Evolutionary conservation across 495 filamentous ascomycete genomes (phyloP), one percentile per base, ranked within the genome.

Genomic region (Choiromyces venosus): DNA sequence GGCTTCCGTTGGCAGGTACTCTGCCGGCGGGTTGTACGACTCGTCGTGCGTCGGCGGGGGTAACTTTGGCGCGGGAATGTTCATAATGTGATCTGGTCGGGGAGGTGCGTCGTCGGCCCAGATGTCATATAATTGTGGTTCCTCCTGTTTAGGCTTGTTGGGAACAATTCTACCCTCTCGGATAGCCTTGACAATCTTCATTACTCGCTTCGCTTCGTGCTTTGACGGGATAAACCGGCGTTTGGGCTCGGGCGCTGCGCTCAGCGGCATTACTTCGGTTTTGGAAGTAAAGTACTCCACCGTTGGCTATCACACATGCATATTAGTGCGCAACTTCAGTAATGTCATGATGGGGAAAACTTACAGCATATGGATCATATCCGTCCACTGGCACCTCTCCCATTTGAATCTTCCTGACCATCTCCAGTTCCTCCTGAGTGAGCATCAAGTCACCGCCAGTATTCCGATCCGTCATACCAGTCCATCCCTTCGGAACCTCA

Each of bases 401-500:
- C 87, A 92, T 91, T 81, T 96, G 93, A 37, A 99, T 89, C 80
- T 93, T 93, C 75, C 89, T 89, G 73, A 99, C 83, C 72, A 98
- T 86, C 76, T 97, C 92, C 78, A 99, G 82, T 82, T 99, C 95
- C 67, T 97, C 91, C 70, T 91, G 87, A 77, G 88, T 96, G 52
- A 99, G 84, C 78, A 97, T 89, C 77, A 97, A 83, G 1, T 94
- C 93, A 83, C 95, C 94, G 42, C 95, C 95, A 8, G 95, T 98
- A 19, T 91, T 87, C 25, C 93, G 91, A 82, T 99, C 95, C 4
- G 93, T 97, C 29, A 98, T 87, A 69, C 95, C 95, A 70, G 95
- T 99, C 93, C 93, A 99, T 70, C 95, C 96, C 86, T 96, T 93
- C 37, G 95, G 95, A n/a, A 99, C 85, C 77, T 99, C 95, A 76